A percentile compares a stretch with the other conserved stretches of the same genome.
Conservation (phyloP, 1,139 yeast species). For the Geotrichum carabidarum region DNA sequence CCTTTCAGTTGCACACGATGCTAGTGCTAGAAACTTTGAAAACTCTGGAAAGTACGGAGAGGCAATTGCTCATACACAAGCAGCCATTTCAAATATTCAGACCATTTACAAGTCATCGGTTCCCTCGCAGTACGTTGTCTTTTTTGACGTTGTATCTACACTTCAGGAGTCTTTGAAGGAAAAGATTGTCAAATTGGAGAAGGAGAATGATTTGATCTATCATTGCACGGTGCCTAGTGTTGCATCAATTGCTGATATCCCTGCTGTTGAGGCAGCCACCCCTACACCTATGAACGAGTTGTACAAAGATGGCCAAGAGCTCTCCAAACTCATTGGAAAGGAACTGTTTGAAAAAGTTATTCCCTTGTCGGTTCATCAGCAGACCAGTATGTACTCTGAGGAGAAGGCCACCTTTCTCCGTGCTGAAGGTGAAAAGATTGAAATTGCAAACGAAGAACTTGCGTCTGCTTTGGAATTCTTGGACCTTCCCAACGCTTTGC, state of each 20-base stretch:
- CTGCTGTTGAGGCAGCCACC: constrained; percentile 74
- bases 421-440: constrained; percentile 66
- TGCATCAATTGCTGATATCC: constrained; percentile 51
- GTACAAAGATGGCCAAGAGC: constrained; percentile 46
- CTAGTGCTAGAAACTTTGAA: constrained; percentile 50
- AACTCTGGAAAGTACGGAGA: constrained; percentile 60
- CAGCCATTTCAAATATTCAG: constrained; percentile 39
- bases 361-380: constrained; percentile 82
- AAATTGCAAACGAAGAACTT: constrained; percentile 74
- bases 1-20: constrained; percentile 48
- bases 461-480: constrained; percentile 73
- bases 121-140: constrained; percentile 25
- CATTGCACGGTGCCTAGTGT: constrained; percentile 68
- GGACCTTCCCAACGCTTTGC: constrained; percentile 65
- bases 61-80: constrained; percentile 62
- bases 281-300: constrained; percentile 55
- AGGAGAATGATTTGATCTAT: constrained; percentile 86
- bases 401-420: constrained; percentile 77
- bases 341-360: constrained; percentile 71
- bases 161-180: constrained; percentile 38
- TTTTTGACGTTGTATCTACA: constrained; percentile 27
- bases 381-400: constrained; percentile 81
- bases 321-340: constrained; percentile 46
- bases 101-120: constrained; percentile 27
- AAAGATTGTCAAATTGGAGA: constrained; percentile 50